phyloP scores from a whole-genome alignment of 208 protist genomes.

The Strigomonas culicis region DNA sequence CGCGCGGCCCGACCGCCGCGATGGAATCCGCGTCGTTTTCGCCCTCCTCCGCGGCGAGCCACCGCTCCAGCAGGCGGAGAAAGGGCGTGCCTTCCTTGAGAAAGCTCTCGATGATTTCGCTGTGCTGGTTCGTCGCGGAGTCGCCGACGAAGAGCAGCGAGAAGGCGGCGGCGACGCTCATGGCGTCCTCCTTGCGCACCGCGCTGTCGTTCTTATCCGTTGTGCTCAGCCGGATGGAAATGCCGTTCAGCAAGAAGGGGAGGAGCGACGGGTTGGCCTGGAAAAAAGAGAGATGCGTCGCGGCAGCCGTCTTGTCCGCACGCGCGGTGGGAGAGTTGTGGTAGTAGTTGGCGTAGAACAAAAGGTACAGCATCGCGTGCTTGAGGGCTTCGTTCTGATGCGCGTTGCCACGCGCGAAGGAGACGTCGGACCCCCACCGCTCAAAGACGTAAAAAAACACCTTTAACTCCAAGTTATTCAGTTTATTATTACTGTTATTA shows the following conservation, averaged over 20 bases:
- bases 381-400: background rate
- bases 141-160: background rate
- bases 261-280: too few species aligned
- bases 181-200: background rate
- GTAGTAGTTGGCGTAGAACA: constrained; percentile 2
- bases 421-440: too few species aligned
- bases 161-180: constrained; percentile 4
- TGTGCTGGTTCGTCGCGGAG: background rate
- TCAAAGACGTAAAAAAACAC: too few species aligned
- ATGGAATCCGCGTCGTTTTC: too few species aligned
- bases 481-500: too few species aligned
- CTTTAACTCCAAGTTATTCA: too few species aligned
- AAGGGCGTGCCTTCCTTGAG: constrained; percentile 1
- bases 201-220: background rate
- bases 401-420: too few species aligned
- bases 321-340: background rate
- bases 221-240: background rate
- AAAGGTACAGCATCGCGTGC: constrained; percentile 4
- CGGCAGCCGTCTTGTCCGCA: background rate
- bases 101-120: constrained; percentile 3
- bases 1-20: too few species aligned
- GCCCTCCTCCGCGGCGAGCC: background rate
- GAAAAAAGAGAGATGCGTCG: background rate
- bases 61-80: background rate
- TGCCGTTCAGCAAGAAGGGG: constrained; percentile 1